Base-by-base conservation (phyloP, 768 basidiomycete genomes). In the Kwoniella newhampshirensis region DNA sequence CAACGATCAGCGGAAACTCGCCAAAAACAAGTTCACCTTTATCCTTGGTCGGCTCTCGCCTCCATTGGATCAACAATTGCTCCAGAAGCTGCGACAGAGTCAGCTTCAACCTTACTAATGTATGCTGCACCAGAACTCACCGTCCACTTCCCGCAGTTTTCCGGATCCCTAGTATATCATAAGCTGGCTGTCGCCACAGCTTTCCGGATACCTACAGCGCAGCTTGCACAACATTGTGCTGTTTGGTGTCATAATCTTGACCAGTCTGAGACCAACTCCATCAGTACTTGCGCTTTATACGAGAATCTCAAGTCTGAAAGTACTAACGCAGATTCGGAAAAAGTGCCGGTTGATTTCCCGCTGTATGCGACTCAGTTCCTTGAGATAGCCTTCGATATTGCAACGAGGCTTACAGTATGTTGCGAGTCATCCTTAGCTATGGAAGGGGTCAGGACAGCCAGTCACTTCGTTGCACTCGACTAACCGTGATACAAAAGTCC, bases 401-500 rank as follows among this genome's bases (percentile, higher is more conserved):
- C 20, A 13, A 26, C n/a, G 2, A 18, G 9, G 53, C 63, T 42
- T 36, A 67, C 67, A n/a, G 61, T 81, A 40, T 89, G 89, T 30
- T 87, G 87, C 0, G 79, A 75, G 11, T 80, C 85, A 66, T 90
- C 87, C 21, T 77, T 83, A 5, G 85, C 89, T 91, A 58, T 6
- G 20, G 11, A 25, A n/a, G 23, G 23, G 37, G 7, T 44, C 6
- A 52, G 21, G 12, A 25, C 40, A n/a, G 21, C 36, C 41, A 17
- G 46, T 9, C 44, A 26, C 11, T 32, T 4, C 35, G 41, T 11
- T 4, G 35, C 20, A 27, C 11, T 21, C 8, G 35, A 63, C 76
- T 46, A 60, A 89, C 92, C 82, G 49, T 90, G 92, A 39, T 94
- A 81, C 37, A 98, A 87, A 20, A 98, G 77, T 0, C 83, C 88